phyloP scores from a whole-genome alignment of 768 basidiomycete genomes.

The Hygrocybe coccinea region DNA sequence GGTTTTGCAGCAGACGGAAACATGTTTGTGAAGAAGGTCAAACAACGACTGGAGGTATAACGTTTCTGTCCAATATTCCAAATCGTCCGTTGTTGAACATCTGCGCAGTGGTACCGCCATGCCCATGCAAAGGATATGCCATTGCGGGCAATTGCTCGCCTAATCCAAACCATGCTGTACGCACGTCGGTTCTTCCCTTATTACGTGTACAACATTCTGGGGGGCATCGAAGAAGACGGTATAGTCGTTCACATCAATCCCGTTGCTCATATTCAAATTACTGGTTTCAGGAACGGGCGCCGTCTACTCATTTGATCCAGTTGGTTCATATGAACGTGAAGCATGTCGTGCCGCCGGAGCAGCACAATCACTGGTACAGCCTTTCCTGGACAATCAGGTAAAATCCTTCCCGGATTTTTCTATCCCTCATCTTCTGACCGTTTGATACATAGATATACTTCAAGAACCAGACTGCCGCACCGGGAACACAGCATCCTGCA shows the following conservation, averaged over 20 bases:
- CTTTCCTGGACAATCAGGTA: slow-evolving; percentile 98
- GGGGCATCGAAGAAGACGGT: slow-evolving; percentile 96
- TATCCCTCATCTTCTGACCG: slow-evolving; percentile 18
- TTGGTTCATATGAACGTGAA: slow-evolving; percentile 97
- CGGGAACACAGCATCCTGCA: slow-evolving; percentile 67
- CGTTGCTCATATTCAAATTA: slow-evolving; percentile 12
- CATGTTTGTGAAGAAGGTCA: slow-evolving; percentile 94
- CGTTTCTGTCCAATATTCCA: background rate
- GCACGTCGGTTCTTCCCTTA: slow-evolving; percentile 96
- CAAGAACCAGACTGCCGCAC: slow-evolving; percentile 83
- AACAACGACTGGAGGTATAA: slow-evolving; percentile 88
- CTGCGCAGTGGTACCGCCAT: slow-evolving; percentile 87
- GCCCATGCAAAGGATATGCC: slow-evolving; percentile 97
- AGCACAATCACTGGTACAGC: slow-evolving; percentile 90
- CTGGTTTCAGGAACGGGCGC: slow-evolving; percentile 73
- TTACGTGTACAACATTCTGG: slow-evolving; percentile 95
- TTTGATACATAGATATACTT: slow-evolving; percentile 76
- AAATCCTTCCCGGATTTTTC: slow-evolving; percentile 8
- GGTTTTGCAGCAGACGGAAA: slow-evolving; percentile 98
- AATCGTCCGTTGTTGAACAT: slow-evolving; percentile 2
- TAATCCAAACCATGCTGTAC: slow-evolving; percentile 98
- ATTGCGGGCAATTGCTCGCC: slow-evolving; percentile 91
- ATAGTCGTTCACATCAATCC: slow-evolving; percentile 32
- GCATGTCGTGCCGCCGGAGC: slow-evolving; percentile 94
- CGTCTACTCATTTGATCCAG: slow-evolving; percentile 99